A percentile compares a stretch with the other conserved stretches of the same genome.
phyloP scores from a whole-genome alignment of 805 yeast genomes.

The Yarrowia porcina region DNA sequence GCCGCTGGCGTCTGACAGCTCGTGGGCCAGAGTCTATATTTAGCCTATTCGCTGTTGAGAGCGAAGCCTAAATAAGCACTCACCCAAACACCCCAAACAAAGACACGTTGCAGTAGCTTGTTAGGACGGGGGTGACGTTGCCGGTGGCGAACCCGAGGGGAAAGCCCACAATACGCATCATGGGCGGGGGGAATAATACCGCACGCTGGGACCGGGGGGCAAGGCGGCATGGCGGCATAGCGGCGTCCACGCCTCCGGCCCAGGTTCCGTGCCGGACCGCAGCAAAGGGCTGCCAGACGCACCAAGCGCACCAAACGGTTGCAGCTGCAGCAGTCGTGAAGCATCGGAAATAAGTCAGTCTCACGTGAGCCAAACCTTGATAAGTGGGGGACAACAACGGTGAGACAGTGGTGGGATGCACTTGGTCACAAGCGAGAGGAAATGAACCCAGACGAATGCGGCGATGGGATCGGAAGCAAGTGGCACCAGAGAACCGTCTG shows the following conservation, averaged over 20 bases:
- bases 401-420: too few relatives aligned
- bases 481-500: too few relatives aligned
- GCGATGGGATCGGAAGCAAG: too few relatives aligned
- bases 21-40: background rate
- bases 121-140: conserved; percentile 5
- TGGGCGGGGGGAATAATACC: too few relatives aligned
- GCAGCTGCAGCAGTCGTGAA: background rate
- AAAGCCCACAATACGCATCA: too few relatives aligned
- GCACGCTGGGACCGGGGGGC: too few relatives aligned
- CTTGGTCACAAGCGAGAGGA: too few relatives aligned
- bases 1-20: background rate
- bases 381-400: too few relatives aligned
- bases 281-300: background rate
- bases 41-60: background rate
- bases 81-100: background rate
- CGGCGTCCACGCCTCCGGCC: too few relatives aligned
- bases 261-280: background rate
- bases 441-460: too few relatives aligned
- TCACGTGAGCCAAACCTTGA: background rate
- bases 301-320: background rate
- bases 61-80: background rate
- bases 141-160: background rate
- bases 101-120: conserved; percentile 5
- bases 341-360: background rate
- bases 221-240: too few relatives aligned